phyloP scores from a whole-genome alignment of 805 yeast species.

The Yamadazyma akitaensis region DNA sequence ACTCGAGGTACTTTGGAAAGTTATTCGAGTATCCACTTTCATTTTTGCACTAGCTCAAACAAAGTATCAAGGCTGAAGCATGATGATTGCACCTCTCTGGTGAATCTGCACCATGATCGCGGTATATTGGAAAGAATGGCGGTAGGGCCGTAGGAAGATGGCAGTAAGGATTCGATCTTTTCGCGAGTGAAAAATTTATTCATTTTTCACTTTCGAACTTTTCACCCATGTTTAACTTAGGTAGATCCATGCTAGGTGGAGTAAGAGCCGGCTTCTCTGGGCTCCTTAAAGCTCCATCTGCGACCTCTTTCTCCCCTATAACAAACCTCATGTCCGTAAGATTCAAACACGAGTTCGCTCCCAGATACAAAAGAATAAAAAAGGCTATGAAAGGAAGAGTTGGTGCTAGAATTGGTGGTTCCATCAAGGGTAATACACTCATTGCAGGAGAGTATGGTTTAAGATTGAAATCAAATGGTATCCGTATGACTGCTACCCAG shows the following conservation, averaged over 20 bases:
- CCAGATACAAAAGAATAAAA: slow-evolving; percentile 60
- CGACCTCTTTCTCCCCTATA: slow-evolving; percentile 1
- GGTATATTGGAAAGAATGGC: too few species aligned
- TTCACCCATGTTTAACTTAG: slow-evolving; percentile 4
- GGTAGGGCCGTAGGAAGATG: background rate
- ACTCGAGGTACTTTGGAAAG: too few species aligned
- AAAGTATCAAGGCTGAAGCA: background rate
- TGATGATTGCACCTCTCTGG: background rate
- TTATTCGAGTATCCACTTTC: too few species aligned
- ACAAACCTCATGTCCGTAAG: slow-evolving; percentile 22
- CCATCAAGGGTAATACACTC: slow-evolving; percentile 80
- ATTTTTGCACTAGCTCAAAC: too few species aligned
- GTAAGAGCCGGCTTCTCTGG: background rate
- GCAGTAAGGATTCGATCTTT: background rate
- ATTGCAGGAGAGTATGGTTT: slow-evolving; percentile 83
- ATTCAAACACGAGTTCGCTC: slow-evolving; percentile 71
- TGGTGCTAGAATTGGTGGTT: slow-evolving; percentile 91
- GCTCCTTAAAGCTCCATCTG: background rate
- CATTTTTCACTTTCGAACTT: background rate
- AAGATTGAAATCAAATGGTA: slow-evolving; percentile 84
- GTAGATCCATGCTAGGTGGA: slow-evolving; percentile 1
- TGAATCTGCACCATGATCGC: too few species aligned
- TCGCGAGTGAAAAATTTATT: background rate
- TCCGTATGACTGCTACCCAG: slow-evolving; percentile 81
- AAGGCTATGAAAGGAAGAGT: slow-evolving; percentile 94